phyloP scores from a whole-genome alignment of 2,329 filamentous ascomycete genomes.

The Pyrenochaeta sp. region DNA sequence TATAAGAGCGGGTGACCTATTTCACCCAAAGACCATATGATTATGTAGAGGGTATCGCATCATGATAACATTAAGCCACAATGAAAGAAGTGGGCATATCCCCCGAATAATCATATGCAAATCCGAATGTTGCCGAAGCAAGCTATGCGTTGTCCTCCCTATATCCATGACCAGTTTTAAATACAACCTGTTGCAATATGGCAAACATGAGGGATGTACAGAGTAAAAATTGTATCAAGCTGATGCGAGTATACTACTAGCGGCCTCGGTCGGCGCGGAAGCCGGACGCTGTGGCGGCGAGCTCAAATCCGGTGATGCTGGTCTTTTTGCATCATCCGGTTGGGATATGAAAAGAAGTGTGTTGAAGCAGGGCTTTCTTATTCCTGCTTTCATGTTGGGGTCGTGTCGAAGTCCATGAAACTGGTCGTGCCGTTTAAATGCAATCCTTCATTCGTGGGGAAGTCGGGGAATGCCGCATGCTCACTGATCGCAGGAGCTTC shows the following conservation, averaged over 20 bases:
- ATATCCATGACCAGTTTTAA: not conserved
- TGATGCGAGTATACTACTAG: too few species aligned
- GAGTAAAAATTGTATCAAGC: not conserved
- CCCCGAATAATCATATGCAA: not conserved
- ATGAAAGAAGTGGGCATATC: not conserved
- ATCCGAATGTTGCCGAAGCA: not conserved
- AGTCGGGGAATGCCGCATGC: conserved; percentile 23
- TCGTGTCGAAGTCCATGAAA: conserved; percentile 18
- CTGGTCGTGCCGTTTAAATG: conserved; percentile 13
- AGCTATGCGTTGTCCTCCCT: not conserved
- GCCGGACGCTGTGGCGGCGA: too few species aligned
- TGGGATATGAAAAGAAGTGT: too few species aligned
- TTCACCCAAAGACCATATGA: not conserved
- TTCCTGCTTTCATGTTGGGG: conserved; percentile 1
- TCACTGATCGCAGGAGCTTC: conserved; percentile 24
- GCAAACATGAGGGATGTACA: not conserved
- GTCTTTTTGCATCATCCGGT: too few species aligned
- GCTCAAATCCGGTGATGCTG: too few species aligned
- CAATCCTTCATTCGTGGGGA: conserved; percentile 10
- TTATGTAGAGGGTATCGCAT: conserved; percentile 6
- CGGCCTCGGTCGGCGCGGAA: too few species aligned
- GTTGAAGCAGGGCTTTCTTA: too few species aligned
- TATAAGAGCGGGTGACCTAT: not conserved
- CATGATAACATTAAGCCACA: conserved; percentile 2
- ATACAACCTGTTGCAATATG: not conserved